Base-by-base conservation (phyloP, 176 grass and related monocot species). In the Bothriochloa decipiens region DNA sequence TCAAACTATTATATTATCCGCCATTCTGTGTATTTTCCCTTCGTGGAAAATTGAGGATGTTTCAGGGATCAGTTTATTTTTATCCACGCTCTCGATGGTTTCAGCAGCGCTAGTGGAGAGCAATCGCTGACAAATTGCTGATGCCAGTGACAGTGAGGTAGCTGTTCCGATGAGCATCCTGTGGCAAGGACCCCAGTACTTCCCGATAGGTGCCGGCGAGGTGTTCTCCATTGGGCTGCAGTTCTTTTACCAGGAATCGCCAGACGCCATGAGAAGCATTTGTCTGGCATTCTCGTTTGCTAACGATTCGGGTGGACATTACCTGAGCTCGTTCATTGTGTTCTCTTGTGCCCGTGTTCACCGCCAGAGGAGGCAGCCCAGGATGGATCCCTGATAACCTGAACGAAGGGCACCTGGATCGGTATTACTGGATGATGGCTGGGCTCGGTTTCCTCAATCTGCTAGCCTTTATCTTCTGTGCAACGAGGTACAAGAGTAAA, bases 311-410 rank as follows among this genome's bases (percentile, higher is more conserved):
- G 75, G 43, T 23, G 92, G 92, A 35, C 74, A 37, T 65, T 94
- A 94, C 76, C 65, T 88, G 28, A 89, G 80, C 83, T 88, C 92
- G 17, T 86, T 94, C 20, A 88, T 91, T 41, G 11, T 91, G n/a
- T 85, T 91, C 86, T 12, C 28, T 88, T 2, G 88, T 72, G 6
- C 86, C 83, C 0, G 37, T 82, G 8, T 68, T 90, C 74, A 94
- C 87, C 7, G 86, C 82, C 26, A 65, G 72, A 76, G 92, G 87
- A 74, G 89, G 87, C 35, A 82, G 53, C 66, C 77, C 76, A 5
- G 87, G 89, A 41, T 94, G 92, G 92, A 91, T 94, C 82, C 84
- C 92, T 22, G 84, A 88, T 65, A 84, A 94, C 82, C 52, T 94
- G 17, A 91, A 94, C 36, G 85, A 90, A 71, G 90, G 85, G 3